Base-by-base conservation (phyloP, 345 rosid species). In the Sonneratia alba region DNA sequence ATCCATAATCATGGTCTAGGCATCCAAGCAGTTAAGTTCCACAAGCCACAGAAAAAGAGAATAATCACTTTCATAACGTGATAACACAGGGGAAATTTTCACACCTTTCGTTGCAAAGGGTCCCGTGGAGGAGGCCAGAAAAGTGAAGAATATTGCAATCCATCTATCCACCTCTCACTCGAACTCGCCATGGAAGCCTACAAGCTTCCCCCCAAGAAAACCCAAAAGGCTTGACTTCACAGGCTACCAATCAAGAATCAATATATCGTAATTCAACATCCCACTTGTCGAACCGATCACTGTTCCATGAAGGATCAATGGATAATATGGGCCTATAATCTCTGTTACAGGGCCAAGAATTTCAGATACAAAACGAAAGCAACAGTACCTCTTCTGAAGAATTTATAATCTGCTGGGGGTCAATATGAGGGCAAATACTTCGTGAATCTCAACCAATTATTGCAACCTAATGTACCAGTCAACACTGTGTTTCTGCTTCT, bases 131-230 rank as follows among this genome's bases (percentile, higher is more conserved):
- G 90, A 80, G 90, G 87, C 88, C 97, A 81, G 76, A 91, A 91
- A 74, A 94, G 78, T 38, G 94, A 94, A 14, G 98, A 94, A 83
- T 80, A 87, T 67, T 86, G 91, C 77, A 94, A 96, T 55, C 97
- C 90, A 80, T 91, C 97, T 75, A 87, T 89, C 98, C 98, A 94
- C 76, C 95, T 85, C 87, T 85, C 97, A 49, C 90, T 85, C 73
- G 89, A 82, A 81, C 65, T 80, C 71, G 93, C 91, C 96, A 92
- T 89, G 71, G 40, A 68, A 59, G 47, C 40, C 36, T 14, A 45
- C 43, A 63, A 22, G n/a, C 59, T 69, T n/a, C 79, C 66, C 19
- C 78, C 66, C 38, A 68, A 72, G 57, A 21, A n/a, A 34, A 13
- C 49, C 48, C 56, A 38, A 74, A 66, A 18, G 40, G 19, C 67